Base-by-base conservation (phyloP, 2,329 filamentous ascomycete genomes). In the Diaporthe sp. region DNA sequence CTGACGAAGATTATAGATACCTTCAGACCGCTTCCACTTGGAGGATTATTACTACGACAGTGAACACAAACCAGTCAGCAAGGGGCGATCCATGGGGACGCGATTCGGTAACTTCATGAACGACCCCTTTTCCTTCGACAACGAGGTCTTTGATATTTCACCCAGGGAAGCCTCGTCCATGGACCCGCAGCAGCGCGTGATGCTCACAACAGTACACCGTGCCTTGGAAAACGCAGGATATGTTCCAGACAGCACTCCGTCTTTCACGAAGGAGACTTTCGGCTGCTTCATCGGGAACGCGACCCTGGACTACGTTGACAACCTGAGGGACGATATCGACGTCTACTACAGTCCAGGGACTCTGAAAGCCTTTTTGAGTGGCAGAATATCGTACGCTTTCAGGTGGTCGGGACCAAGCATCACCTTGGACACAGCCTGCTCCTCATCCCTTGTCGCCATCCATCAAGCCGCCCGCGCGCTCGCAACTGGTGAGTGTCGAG, bases 151-250 rank as follows among this genome's bases (percentile, higher is more conserved):
- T 13, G 56, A 10, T 0, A 59, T 59, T 5, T 59, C 56, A 9
- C 76, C 81, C 6, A 79, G 81, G 5, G 84, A 85, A 78, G 79
- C 78, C n/a, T 77, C 76, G 12, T 77, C 81, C 4, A 83, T 82
- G 76, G 85, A 86, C 74, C 84, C 84, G 12, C 83, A 85, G 72
- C 83, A 85, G 50, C 80, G 84, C 9, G 70, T 82, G 6, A 58
- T 82, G 2, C 79, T 86, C 3, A 82, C 86, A 74, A 79, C 78
- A 0, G 82, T 85, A 0, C 87, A 86, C 75, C 82, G 87, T 50
- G 82, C 82, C 1, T 70, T 84, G 2, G 81, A 82, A 66, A 59
- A 74, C n/a, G 56, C 70, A 1, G 78, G 78, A 22, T 79, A 80
- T n/a, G 32, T 50, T 7, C 55, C 55, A 4, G 44, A 63, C 32